These are phyloP conservation scores for Extremus antarcticus DNA, from an alignment of 495 filamentous ascomycete genomes.

Conservation along the genomic window DNA sequence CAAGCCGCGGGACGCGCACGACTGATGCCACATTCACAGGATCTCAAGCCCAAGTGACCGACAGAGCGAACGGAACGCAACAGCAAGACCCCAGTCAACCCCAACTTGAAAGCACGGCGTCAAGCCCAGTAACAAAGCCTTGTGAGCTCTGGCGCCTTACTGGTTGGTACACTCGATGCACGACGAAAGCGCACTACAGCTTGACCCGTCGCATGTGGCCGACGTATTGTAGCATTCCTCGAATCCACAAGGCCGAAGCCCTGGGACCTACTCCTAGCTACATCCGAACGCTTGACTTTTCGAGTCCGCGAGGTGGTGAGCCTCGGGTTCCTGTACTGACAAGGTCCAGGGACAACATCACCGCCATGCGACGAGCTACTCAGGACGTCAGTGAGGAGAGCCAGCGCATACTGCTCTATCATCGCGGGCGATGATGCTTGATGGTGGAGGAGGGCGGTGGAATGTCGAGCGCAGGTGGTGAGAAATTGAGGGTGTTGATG, in stretches of 20 bases:
- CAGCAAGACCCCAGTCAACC: neutral
- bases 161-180: neutral
- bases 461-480: neutral
- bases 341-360: neutral
- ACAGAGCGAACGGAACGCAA: neutral
- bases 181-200: neutral
- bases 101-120: neutral
- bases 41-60: neutral
- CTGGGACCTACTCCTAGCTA: too few species aligned
- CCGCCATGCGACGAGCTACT: neutral
- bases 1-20: neutral
- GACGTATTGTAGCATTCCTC: too few species aligned
- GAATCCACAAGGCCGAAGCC: too few species aligned
- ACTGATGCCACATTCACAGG: neutral
- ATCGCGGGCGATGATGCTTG: too few species aligned
- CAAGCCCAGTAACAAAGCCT: neutral
- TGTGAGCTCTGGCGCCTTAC: neutral
- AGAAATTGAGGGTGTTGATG: neutral
- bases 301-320: neutral
- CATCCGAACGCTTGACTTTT: neutral
- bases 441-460: neutral
- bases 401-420: neutral
- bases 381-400: neutral
- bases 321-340: neutral
- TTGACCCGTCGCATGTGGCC: neutral